Base-by-base conservation (phyloP, 2,329 filamentous ascomycete species). In the Colletotrichum viniferum region DNA sequence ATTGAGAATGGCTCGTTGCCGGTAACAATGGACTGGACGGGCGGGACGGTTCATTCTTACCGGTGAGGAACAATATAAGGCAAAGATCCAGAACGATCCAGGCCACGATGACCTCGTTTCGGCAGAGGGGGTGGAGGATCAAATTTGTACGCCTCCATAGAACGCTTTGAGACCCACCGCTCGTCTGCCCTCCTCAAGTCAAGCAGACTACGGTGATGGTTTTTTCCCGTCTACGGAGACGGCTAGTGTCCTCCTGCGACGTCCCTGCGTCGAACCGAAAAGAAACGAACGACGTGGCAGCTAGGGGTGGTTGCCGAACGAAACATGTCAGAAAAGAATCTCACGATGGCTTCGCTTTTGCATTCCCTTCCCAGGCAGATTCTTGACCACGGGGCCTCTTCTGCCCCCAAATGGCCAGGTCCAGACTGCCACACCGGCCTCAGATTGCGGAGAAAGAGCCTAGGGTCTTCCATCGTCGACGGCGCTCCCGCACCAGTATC, bases 311-410 rank as follows among this genome's bases (percentile, higher is more conserved):
- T 21, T 56, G 56, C 48, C 55, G 56, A 63, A 64, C 55, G 56
- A 62, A 60, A 48, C 32, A 34, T 34, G 28, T 18, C 28, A 62
- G 56, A 18, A 34, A 21, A 16, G 55, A 75, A 69, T 73, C 69
- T 75, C 73, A 75, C 73, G 73, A 75, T 75, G 58, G 63, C 73
- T 75, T 75, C 73, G 69, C 63, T 69, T 73, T 75, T 67, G 63
- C 73, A 68, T 60, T 73, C 63, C 69, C 21, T 52, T 56, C 69
- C n/a, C 24, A 56, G 48, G 55, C 26, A 43, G 21, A 21, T 24
- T 68, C 30, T 62, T 64, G 56, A 34, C 69, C 69, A 73, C 73
- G 69, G 69, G 63, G 58, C 60, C 56, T 48, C 32, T 32, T 52
- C 43, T 60, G 30, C 58, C 13, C 58, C 64, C 34, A 32, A 52